Evolutionary conservation across 208 protist genomes (phyloP), one percentile per base, ranked within the genome.

Genomic region (Trypanosoma avium): DNA sequence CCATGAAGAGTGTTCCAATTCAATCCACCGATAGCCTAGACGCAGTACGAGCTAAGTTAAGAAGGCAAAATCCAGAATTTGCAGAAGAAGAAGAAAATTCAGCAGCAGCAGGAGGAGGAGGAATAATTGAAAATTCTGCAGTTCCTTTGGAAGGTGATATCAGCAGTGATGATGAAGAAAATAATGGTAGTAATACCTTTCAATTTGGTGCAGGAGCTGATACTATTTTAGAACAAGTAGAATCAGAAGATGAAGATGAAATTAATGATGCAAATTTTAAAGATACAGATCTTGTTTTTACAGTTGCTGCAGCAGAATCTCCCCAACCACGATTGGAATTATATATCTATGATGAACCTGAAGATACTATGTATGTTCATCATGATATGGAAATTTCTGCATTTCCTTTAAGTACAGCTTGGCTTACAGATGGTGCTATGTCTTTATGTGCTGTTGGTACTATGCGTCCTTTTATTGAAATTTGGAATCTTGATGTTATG

Each of bases 401-500:
- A 7, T 97, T 98, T 66, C 97, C 97, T 22, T 86, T 99, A 0
- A 93, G 78, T 50, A 81, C 97, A n/a, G 80, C 92, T 48, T 99
- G 97, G 97, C 77, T 97, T 45, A 96, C 97, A 35, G 89, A 93
- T 43, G 84, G 83, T 27, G 77, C 76, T 40, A 88, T 94, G 67
- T 98, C 97, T 43, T 88, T 98, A 60, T 72, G 96, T 15, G 98
- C 97, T 12, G 81, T 99, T n/a, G 97, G 97, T 59, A 98, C 97
- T 9, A 99, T 99, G 82, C 77, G 94, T 24, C 96, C 97, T n/a
- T 86, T 89, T 26, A 97, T 99, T 59, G 97, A 99, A 62, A 73
- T 99, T 17, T 99, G 97, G 97, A 87, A 98, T 52, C 79, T 99
- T 15, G 98, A 99, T 75, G 82, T 99, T 15, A 90, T 99, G 30